Base-by-base conservation (phyloP, 2,329 filamentous ascomycete genomes). In the Biscogniauxia sp. region DNA sequence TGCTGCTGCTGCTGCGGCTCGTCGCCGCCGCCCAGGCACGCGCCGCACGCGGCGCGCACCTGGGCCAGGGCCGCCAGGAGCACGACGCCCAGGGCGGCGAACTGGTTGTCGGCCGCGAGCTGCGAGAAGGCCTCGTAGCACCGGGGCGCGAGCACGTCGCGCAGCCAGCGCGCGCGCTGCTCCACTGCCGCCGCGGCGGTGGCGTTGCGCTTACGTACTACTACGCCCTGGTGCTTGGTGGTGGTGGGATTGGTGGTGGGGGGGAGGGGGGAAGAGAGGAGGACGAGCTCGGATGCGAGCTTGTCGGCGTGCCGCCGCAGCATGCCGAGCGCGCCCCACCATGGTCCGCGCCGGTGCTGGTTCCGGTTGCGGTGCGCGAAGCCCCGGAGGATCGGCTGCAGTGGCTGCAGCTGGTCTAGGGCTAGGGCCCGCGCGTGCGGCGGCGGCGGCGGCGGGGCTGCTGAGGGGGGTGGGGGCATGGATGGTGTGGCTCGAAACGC, bases 321-420 rank as follows among this genome's bases (percentile, higher is more conserved):
- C 65, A 89, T 82, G 57, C 83, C 83, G 63, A 97, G 86, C 69
- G 87, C 85, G 17, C 78, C 73, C 86, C 91, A 98, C 94, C 94
- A 99, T 72, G 87, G 85, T 28, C 88, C 84, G 64, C 84, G 82
- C 58, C 88, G 88, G 75, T 98, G 94, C 78, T 98, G 94, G 78
- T 97, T 98, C 72, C 88, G 89, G 79, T 97, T 95, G 69, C 93
- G 91, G 73, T 92, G 88, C 75, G 88, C 85, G 69, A 96, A 85
- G 66, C 90, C 84, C 70, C 89, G 82, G 52, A 97, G 85, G 53
- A 93, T 77, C 55, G 83, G 73, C 54, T 61, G 67, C 45, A 72
- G 64, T 13, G 67, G 66, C 60, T 62, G 58, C 49, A 74, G 66
- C 19, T 53, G 57, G 25, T 61, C 61, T 8, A 73, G 69, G 41